These are phyloP conservation scores for Cercophora sp. DNA, from an alignment of 495 filamentous ascomycete genomes.

Conservation along the genomic window DNA sequence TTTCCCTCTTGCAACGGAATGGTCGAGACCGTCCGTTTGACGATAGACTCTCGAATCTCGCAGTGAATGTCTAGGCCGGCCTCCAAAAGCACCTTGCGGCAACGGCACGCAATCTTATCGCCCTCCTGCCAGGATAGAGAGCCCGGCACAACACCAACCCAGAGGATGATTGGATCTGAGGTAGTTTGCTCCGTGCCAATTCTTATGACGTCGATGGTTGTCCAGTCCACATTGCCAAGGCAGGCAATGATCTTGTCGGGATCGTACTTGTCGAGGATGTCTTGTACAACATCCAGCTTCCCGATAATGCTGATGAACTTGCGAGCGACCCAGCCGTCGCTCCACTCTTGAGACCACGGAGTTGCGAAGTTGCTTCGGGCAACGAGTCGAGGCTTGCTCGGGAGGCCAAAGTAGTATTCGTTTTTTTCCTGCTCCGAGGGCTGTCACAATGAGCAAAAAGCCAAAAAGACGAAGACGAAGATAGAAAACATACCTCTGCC, in stretches of 20 bases:
- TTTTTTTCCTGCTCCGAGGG: background rate
- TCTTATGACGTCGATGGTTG: background rate
- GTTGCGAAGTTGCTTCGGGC: slow-evolving; percentile 2
- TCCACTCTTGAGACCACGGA: background rate
- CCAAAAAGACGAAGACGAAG: background rate
- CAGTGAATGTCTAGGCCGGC: slow-evolving; percentile 3
- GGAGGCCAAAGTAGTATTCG: slow-evolving; percentile 2
- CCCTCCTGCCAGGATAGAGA: slow-evolving; percentile 1
- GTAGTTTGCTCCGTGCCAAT: background rate
- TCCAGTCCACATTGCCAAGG: background rate
- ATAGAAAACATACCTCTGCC: background rate
- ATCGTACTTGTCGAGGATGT: slow-evolving; percentile 4
- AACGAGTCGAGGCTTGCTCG: background rate
- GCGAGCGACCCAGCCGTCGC: background rate
- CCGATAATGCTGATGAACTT: background rate
- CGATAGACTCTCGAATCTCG: slow-evolving; percentile 2
- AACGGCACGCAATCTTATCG: background rate
- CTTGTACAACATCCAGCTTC: background rate
- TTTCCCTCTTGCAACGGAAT: background rate
- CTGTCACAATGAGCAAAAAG: background rate
- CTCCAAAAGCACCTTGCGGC: background rate
- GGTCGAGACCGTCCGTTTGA: background rate
- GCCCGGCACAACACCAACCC: slow-evolving; percentile 1
- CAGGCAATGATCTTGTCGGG: slow-evolving; percentile 2
- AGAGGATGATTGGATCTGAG: slow-evolving; percentile 1